phyloP scores from a whole-genome alignment of 371 early-diverging fungal species.

The Saksenaea oblongispora region DNA sequence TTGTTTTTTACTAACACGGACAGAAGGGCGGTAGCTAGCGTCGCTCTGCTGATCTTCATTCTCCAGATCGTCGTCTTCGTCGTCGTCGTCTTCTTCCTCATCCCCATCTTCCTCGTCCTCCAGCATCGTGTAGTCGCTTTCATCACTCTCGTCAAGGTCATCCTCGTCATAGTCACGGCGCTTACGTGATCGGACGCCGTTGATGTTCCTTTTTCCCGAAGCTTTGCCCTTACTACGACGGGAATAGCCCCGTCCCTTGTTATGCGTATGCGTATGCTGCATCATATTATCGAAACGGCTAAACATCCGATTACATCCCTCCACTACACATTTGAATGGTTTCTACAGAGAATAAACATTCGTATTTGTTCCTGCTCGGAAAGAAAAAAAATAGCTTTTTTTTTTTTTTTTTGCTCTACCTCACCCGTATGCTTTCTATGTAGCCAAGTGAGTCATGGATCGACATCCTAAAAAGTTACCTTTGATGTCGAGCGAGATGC shows the following conservation, averaged over 20 bases:
- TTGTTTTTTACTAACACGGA: neutral
- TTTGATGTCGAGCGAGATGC: constrained; percentile 50
- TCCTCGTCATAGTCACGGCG: neutral
- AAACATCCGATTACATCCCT: constrained; percentile 52
- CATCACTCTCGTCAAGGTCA: neutral
- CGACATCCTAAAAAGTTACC: constrained; percentile 13
- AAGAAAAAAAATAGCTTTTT: neutral
- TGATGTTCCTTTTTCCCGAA: neutral
- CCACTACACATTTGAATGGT: constrained; percentile 54
- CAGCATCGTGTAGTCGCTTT: no score
- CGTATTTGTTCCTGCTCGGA: neutral
- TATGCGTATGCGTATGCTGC: constrained; percentile 59
- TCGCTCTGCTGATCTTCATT: constrained; percentile 18
- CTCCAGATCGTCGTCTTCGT: constrained; percentile 11
- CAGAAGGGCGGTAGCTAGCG: constrained; percentile 19
- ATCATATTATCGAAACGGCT: constrained; percentile 64
- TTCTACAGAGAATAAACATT: constrained; percentile 26
- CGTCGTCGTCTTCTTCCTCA: constrained; percentile 12
- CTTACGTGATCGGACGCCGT: neutral
- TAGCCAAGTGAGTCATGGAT: neutral
- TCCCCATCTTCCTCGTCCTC: neutral
- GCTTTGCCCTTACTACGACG: neutral
- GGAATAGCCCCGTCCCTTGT: constrained; percentile 15
- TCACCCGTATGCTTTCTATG: constrained; percentile 59
- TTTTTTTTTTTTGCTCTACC: constrained; percentile 12